phyloP scores from a whole-genome alignment of 257 asterid species.

The Nicotiana knightiana region DNA sequence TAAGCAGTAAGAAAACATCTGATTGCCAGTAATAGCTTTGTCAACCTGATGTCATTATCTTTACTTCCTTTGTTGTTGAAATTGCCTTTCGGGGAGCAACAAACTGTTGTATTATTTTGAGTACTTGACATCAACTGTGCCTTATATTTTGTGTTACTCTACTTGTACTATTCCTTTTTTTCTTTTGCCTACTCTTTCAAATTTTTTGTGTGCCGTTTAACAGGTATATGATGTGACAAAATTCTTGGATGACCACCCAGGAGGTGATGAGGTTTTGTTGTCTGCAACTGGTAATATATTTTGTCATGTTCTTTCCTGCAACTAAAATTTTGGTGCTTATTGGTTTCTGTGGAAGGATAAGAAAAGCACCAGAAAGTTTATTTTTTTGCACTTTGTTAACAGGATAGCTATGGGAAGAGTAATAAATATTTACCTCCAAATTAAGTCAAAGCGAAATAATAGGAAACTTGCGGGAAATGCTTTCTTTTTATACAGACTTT shows the following conservation, averaged over 20 bases:
- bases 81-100: background rate
- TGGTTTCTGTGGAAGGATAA: background rate
- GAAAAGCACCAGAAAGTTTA: background rate
- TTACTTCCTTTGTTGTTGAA: background rate
- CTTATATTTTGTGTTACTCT: background rate
- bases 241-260: slow-evolving; percentile 91
- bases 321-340: background rate
- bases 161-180: background rate
- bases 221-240: slow-evolving; percentile 85
- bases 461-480: background rate
- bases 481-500: background rate
- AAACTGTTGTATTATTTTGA: background rate
- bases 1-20: background rate
- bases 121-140: background rate
- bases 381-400: background rate
- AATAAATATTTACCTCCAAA: background rate
- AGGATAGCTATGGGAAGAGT: background rate
- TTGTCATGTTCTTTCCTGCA: background rate
- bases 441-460: background rate
- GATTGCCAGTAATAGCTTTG: background rate
- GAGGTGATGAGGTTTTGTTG: slow-evolving; percentile 86
- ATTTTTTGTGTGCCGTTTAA: background rate
- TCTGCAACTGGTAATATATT: slow-evolving; percentile 60
- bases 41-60: background rate
- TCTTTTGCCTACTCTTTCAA: background rate